phyloP scores from a whole-genome alignment of 148 eudicot species.

The Suaeda aralocaspica region DNA sequence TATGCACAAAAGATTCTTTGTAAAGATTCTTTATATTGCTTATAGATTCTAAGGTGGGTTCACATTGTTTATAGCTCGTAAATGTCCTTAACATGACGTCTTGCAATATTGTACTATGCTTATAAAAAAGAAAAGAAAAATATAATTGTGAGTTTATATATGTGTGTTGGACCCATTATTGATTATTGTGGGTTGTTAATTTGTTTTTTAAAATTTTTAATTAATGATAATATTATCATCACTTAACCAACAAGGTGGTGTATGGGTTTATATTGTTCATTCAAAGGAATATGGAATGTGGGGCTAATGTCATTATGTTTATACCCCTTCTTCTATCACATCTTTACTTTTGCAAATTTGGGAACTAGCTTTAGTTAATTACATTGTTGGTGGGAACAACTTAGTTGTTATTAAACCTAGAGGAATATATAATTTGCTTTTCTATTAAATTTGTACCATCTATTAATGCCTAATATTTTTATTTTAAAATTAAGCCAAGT shows the following conservation, averaged over 20 bases:
- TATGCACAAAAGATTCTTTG: conserved; percentile 23
- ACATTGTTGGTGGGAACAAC: background rate
- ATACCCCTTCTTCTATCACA: conserved; percentile 21
- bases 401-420: background rate
- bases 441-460: too few relatives aligned
- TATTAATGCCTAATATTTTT: too few relatives aligned
- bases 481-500: too few relatives aligned
- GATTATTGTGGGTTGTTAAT: conserved; percentile 19
- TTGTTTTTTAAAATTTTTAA: background rate
- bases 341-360: conserved; percentile 22
- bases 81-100: conserved; percentile 22
- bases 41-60: conserved; percentile 22
- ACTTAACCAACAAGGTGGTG: conserved; percentile 17
- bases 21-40: conserved; percentile 9
- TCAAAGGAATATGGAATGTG: conserved; percentile 18
- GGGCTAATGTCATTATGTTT: conserved; percentile 14
- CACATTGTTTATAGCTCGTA: background rate
- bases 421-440: background rate
- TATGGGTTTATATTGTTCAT: background rate
- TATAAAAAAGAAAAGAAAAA: background rate
- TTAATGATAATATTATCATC: conserved; percentile 18
- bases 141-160: background rate
- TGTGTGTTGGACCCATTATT: conserved; percentile 22
- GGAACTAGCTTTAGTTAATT: conserved; percentile 17
- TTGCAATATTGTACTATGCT: background rate